A percentile compares a stretch with the other conserved stretches of the same genome.
Conservation (phyloP, 345 rosid genomes). For the Clarkia xantiana region DNA sequence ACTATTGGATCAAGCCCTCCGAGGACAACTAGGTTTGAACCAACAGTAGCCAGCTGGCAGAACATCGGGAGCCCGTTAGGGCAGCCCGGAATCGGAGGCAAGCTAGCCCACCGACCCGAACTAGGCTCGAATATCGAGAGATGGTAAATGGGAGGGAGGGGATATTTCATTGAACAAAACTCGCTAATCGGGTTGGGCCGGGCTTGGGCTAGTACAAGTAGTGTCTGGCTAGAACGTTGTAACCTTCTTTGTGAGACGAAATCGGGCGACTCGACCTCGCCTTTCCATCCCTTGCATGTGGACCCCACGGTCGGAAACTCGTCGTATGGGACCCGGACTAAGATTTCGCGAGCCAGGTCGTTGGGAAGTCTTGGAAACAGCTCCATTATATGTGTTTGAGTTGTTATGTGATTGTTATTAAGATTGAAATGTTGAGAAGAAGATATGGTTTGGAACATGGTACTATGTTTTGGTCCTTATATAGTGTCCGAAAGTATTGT, state of each 20-base stretch:
- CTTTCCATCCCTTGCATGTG: conserved; percentile 46
- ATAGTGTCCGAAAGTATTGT: too few relatives aligned
- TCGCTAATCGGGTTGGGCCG: conserved; percentile 14
- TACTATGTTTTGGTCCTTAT: too few relatives aligned
- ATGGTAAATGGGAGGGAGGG: conserved; percentile 18
- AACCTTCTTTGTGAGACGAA: conserved; percentile 11
- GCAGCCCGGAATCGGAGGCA: conserved; percentile 41
- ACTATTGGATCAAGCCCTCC: conserved; percentile 68
- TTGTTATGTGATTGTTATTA: too few relatives aligned
- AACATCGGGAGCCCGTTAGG: conserved; percentile 45
- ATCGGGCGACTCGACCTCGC: conserved; percentile 35
- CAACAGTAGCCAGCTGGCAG: conserved; percentile 38
- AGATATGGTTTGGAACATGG: too few relatives aligned
- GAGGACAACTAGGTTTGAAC: conserved; percentile 50
- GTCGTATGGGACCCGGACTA: conserved; percentile 32
- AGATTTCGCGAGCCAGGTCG: conserved; percentile 48
- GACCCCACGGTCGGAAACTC: conserved; percentile 28
- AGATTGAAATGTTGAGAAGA: too few relatives aligned
- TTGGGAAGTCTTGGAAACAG: conserved; percentile 49
- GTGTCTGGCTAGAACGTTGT: conserved; percentile 22
- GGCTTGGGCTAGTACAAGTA: conserved; percentile 47
- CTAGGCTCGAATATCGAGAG: conserved; percentile 36
- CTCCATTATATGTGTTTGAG: conserved; percentile 21
- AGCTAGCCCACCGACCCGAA: conserved; percentile 37
- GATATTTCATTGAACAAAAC: conserved; percentile 13